Evolutionary conservation across 179 eudicot genomes (phyloP), one percentile per base, ranked within the genome.

Genomic region (Beta corolliflora): DNA sequence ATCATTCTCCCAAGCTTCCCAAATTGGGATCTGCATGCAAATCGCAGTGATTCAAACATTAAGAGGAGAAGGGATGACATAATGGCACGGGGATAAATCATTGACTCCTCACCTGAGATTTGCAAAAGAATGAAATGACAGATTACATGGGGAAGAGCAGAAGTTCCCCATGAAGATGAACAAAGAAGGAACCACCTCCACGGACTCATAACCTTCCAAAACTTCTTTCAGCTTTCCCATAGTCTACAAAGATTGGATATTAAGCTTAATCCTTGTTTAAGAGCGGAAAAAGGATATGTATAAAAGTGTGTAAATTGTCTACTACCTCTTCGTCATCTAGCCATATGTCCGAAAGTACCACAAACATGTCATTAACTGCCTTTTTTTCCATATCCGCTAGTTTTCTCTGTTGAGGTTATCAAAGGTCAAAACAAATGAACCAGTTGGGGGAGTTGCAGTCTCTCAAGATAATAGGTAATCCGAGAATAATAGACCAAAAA

Each of bases 291-390:
- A 79, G 45, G 31, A 65, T 83, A 56, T 11, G 36, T 10, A 48
- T 19, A 46, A 56, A 69, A 52, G 68, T 48, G 64, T 29, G 41
- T 76, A 65, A 80, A 65, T 31, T 73, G 41, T 79, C 59, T 44
- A 78, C 83, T 91, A 94, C 98, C 87, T 91, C 90, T 77, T 91
- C 96, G 85, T 89, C 88, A 85, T 96, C 98, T 79, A 96, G 86
- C 96, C 97, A 94, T 81, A 94, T 72, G 45, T 96, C 99, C 80
- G 99, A 94, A 45, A 96, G 88, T 67, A 93, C 80, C 6, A 96
- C 97, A 89, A 96, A 94, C 98, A 94, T 96, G 88, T 94, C 98
- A 81, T 92, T 94, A 23, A 90, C 93, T 71, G 98, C 97, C 82
- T 84, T 87, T 82, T 77, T 87, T 84, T 96, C 98, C 88, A 91